Base-by-base conservation (phyloP, 768 basidiomycete genomes). In the Boletus subcaerulescens region DNA sequence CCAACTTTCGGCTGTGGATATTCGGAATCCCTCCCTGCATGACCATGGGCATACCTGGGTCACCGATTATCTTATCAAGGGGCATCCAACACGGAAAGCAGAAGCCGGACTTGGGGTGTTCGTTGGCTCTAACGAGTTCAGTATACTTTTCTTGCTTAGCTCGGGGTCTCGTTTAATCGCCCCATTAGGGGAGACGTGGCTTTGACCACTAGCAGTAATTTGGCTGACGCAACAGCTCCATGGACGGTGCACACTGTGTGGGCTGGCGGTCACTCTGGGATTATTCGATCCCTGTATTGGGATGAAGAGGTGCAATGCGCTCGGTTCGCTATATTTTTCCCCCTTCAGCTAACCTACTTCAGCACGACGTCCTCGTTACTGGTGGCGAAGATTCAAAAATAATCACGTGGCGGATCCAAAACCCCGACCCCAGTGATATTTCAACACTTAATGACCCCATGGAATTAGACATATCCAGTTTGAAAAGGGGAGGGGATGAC, bases 11-110 rank as follows among this genome's bases (percentile, higher is more conserved):
- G 77, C 76, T 50, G 60, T 80, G 36, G 86, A 90, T 59, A 87
- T 90, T 53, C 84, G 88, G 12, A 73, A 63, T 6, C 86, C 85
- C 3, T 83, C 85, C 1, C 67, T 86, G 11, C 86, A 88, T 59
- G 76, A 71, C 22, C 73, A 77, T 18, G 73, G 74, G 26, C 71
- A 77, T 41, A 83, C 82, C 50, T 91, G 89, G 89, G 81, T 86
- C n/a, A 88, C 88, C 2, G 87, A 91, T 64, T 90, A 91, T 71
- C 70, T 89, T 36, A 81, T 91, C 49, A 77, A 77, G 12, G 83
- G 80, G 41, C 76, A 80, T 46, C 61, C 54, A 20, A 63, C 61
- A 6, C 49, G 10, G 29, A 61, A 48, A 52, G 51, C 42, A 33
- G 57, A 65, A 40, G 57, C 48, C n/a, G 59, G 61, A 18, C 69